A percentile compares a stretch with the other conserved stretches of the same genome.
phyloP scores from a whole-genome alignment of 2,329 filamentous ascomycete genomes.

The Sporothrix brunneoviolacea region DNA sequence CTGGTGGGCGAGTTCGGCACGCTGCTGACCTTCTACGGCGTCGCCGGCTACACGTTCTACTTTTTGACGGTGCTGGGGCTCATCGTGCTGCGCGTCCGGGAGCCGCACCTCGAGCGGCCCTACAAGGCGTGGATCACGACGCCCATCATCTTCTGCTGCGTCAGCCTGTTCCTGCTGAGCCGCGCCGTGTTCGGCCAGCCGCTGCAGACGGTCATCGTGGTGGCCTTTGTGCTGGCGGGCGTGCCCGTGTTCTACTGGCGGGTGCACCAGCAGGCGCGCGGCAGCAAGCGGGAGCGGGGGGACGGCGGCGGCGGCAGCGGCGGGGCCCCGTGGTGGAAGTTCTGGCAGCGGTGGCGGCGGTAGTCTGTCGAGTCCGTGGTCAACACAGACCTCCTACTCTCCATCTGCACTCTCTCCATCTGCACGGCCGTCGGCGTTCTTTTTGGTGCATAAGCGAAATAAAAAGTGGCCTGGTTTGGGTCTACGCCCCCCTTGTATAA shows the following conservation, averaged over 20 bases:
- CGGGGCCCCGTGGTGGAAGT: slow-evolving; percentile 47
- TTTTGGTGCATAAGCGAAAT: too few relatives aligned
- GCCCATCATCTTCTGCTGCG: slow-evolving; percentile 96
- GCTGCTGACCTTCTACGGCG: slow-evolving; percentile 92
- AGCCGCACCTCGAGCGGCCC: slow-evolving; percentile 80
- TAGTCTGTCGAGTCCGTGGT: too few relatives aligned
- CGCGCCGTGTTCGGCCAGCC: slow-evolving; percentile 87
- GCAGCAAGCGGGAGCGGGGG: slow-evolving; percentile 35
- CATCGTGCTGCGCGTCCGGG: slow-evolving; percentile 79
- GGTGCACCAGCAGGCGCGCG: slow-evolving; percentile 49
- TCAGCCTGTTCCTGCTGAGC: slow-evolving; percentile 84
- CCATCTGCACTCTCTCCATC: too few relatives aligned
- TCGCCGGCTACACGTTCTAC: slow-evolving; percentile 95
- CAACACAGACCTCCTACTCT: too few relatives aligned
- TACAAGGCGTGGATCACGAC: slow-evolving; percentile 97
- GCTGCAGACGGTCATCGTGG: slow-evolving; percentile 78
- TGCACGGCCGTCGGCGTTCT: too few relatives aligned
- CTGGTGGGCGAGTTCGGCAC: slow-evolving; percentile 84
- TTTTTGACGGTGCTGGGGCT: slow-evolving; percentile 91
- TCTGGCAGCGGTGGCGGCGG: slow-evolving; percentile 44
- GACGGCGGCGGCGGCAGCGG: slow-evolving; percentile 24
- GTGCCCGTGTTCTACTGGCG: slow-evolving; percentile 87
- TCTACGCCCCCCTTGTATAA: not conserved
- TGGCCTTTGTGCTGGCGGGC: slow-evolving; percentile 76
- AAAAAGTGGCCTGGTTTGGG: too few relatives aligned